Evolutionary conservation across 2,329 filamentous ascomycete genomes (phyloP), one percentile per base, ranked within the genome.

Genomic region (Curvularia hawaiiensis): DNA sequence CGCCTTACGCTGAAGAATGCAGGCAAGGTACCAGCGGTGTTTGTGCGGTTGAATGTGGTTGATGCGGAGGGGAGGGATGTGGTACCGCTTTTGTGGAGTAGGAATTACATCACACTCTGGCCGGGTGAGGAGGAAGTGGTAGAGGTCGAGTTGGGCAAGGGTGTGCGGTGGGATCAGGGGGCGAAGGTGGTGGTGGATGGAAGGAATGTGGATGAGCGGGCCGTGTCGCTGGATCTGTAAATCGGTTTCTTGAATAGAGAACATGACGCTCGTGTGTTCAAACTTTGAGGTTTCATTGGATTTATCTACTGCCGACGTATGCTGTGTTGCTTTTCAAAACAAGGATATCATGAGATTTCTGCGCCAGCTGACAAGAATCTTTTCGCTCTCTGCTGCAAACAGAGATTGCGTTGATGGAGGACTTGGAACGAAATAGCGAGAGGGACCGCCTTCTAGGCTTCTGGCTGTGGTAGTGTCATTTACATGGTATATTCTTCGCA

Each of bases 51-150:
- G 30, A 80, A 79, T 45, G 67, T 86, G 1, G 76, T 85, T 0
- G 78, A 85, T 58, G 59, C 52, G 2, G 57, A 69, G 0, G 79
- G 79, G 0, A 62, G 74, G 0, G 83, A 85, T 50, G 76, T 86
- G 0, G 61, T 79, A 4, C 83, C 85, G 0, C 79, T 85, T 0
- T 75, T 77, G 20, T 88, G 86, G 85, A 82, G 81, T 0, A 85
- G 88, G 60, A 88, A 88, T 58, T 88, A 88, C 59, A 75, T 88
- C 12, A 87, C 85, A 1, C 70, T 88, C 10, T 87, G 82, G 79
- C 84, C 85, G 0, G 71, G 75, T 1, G 86, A 88, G 75, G 80
- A 74, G 51, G 44, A 85, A 6, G 72, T 68, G 10, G 18, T 70
- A 16, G 54, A 48, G 9, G 47, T 68, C 1, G n/a, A 24, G 16